Conservation (phyloP, 2,329 filamentous ascomycete genomes). For the Penicillium glabrum region DNA sequence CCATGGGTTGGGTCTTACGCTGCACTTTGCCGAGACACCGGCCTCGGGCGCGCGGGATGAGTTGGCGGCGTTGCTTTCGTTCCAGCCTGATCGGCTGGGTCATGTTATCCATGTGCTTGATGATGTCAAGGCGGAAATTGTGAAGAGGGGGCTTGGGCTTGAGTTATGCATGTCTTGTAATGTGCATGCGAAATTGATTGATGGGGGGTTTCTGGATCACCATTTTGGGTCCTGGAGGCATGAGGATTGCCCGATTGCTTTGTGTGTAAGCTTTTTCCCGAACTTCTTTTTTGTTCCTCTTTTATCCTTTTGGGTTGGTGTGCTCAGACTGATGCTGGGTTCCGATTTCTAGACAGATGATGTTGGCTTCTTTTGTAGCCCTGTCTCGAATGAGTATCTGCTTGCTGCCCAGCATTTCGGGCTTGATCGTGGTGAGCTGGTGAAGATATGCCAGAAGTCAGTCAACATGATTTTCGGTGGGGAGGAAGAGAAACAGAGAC, state of each 20-base stretch:
- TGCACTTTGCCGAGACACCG: slow-evolving; percentile 75
- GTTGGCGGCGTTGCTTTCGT: slow-evolving; percentile 63
- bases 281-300: not conserved
- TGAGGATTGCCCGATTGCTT: slow-evolving; percentile 59
- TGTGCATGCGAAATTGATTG: slow-evolving; percentile 71
- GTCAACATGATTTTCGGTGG: slow-evolving; percentile 68
- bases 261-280: slow-evolving; percentile 60
- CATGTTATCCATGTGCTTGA: slow-evolving; percentile 76
- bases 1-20: slow-evolving; percentile 62
- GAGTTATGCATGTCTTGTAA: slow-evolving; percentile 82
- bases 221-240: slow-evolving; percentile 75
- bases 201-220: slow-evolving; percentile 65
- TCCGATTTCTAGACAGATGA: slow-evolving; percentile 67
- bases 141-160: slow-evolving; percentile 58
- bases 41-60: slow-evolving; percentile 59
- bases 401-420: slow-evolving; percentile 71
- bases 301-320: not conserved
- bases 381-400: slow-evolving; percentile 73
- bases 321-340: slow-evolving; percentile 12
- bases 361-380: slow-evolving; percentile 76
- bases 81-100: slow-evolving; percentile 67
- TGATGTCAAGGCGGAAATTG: slow-evolving; percentile 58
- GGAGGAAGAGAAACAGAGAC: slow-evolving; percentile 54
- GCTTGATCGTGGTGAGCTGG: slow-evolving; percentile 51
- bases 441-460: slow-evolving; percentile 59